These are phyloP conservation scores for Trypanosoma cruzi DNA, from an alignment of 208 protist species.

Conservation along the genomic window DNA sequence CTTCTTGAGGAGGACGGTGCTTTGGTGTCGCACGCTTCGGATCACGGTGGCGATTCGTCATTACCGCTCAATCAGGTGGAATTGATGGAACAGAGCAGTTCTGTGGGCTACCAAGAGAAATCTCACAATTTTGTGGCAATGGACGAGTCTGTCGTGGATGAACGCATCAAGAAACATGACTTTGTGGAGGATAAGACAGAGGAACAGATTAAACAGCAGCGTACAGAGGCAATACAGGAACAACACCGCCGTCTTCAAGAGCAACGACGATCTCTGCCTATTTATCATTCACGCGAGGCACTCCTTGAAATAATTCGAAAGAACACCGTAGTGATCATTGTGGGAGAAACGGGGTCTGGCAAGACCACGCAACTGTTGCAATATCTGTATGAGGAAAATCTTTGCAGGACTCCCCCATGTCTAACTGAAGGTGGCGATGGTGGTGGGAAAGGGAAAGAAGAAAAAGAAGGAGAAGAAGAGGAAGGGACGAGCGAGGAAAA, in stretches of 20 bases:
- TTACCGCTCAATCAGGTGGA: constrained; percentile 1
- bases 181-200: constrained; percentile 69
- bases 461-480: background rate
- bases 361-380: constrained; percentile 94
- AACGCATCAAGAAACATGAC: constrained; percentile 61
- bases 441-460: background rate
- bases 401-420: constrained; percentile 38
- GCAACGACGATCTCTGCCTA: constrained; percentile 92
- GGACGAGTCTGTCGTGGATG: constrained; percentile 49
- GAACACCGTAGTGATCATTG: constrained; percentile 90
- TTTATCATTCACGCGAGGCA: constrained; percentile 89
- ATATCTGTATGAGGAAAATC: constrained; percentile 86
- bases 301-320: constrained; percentile 86
- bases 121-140: constrained; percentile 57
- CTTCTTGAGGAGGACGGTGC: constrained; percentile 37
- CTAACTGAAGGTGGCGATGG: background rate
- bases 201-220: constrained; percentile 61
- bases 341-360: constrained; percentile 94
- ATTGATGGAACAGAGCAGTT: constrained; percentile 6
- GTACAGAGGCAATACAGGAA: constrained; percentile 43
- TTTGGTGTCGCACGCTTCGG: constrained; percentile 2
- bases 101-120: background rate
- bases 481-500: constrained; percentile 26
- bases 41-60: background rate
- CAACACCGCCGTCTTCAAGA: constrained; percentile 33